Conservation (phyloP, 2,329 filamentous ascomycete genomes). For the Bipolaris bicolor region DNA sequence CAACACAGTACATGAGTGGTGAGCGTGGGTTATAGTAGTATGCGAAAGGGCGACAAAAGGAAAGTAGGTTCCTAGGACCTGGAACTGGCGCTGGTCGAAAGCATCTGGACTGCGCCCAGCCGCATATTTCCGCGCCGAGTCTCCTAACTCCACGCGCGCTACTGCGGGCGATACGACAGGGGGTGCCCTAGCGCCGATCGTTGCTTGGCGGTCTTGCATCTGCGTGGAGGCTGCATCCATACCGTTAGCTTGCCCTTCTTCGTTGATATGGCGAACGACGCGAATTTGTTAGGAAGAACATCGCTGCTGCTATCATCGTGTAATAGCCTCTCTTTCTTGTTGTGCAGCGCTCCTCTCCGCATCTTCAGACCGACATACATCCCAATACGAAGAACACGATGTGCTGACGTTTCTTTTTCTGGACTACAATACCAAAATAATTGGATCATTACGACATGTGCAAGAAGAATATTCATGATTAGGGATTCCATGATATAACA, state of each 20-base stretch:
- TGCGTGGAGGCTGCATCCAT: background rate
- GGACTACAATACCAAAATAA: no score
- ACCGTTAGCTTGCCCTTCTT: background rate
- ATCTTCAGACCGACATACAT: no score
- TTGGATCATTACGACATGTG: no score
- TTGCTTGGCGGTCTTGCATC: background rate
- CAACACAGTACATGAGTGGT: background rate
- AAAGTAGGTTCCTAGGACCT: background rate
- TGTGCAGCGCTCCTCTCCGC: no score
- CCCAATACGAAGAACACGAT: no score
- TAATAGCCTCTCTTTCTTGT: no score
- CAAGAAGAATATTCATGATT: no score
- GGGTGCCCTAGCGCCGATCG: background rate
- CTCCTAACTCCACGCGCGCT: slow-evolving; percentile 4
- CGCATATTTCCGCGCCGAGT: background rate
- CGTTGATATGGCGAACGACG: no score
- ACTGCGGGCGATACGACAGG: background rate
- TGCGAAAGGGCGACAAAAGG: background rate
- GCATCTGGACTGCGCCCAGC: background rate
- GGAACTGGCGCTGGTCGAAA: background rate
- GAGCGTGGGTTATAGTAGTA: background rate
- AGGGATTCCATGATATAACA: no score
- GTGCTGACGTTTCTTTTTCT: no score
- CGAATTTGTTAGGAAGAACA: no score
- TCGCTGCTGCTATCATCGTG: no score